Evolutionary conservation across 2,329 filamentous ascomycete genomes (phyloP), one percentile per base, ranked within the genome.

Genomic region (Colletotrichum somersetense): DNA sequence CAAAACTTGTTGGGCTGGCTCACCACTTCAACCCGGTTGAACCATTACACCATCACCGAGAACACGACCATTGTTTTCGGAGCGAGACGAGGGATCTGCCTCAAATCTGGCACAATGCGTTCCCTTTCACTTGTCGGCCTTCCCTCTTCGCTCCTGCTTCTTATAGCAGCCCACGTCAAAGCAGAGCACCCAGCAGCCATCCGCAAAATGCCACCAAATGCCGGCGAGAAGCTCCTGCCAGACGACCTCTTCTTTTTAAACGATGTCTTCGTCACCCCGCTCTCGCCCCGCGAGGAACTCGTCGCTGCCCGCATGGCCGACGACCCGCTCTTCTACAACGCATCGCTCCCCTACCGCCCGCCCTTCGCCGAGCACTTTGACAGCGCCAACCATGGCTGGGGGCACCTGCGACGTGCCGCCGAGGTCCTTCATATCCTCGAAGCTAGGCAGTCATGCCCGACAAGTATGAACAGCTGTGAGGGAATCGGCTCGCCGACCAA

Each of bases 141-240:
- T 10, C 82, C 85, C 12, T 75, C 82, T 10, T 83, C 85, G n/a
- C 77, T 88, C 53, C 80, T 88, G 55, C 78, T 86, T 20, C 81
- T 89, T 33, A 76, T 87, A 56, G 78, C 83, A 2, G 80, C 81
- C 2, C 81, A 84, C 57, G 76, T 82, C 18, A 75, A 76, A 2
- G 82, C 82, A 42, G 79, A 80, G 38, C 75, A 81, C 7, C 92
- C 92, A 0, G 87, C 88, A 1, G 92, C 89, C 0, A 85, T 95
- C 66, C 89, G 88, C 78, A 95, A 95, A 78, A 93, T 95, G 89
- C 86, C 89, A 58, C 85, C 85, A 6, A 91, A 94, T 77, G 88
- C 89, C 62, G 89, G 89, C 72, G 91, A 93, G 78, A 96, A 94
- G 85, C 91, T 96, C 78, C 89, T 91, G 75, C 83, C 91, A 67